These are phyloP conservation scores for Suhomyces vadensis DNA, from an alignment of 805 yeast genomes.

Conservation along the genomic window DNA sequence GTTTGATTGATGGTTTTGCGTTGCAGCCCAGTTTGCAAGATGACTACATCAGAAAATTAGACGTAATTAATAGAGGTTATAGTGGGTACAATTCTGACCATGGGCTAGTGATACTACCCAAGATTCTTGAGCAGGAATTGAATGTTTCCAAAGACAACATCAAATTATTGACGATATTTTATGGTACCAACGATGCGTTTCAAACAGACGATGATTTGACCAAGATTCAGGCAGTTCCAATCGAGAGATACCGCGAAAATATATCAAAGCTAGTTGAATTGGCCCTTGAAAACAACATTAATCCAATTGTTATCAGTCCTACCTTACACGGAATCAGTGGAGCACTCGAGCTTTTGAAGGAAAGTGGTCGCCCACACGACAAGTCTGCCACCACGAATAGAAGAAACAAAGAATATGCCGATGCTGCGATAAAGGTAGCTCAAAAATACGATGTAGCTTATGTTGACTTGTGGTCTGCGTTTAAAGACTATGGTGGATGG, in stretches of 20 bases:
- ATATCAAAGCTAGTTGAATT: slow-evolving; percentile 41
- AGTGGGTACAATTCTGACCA: slow-evolving; percentile 73
- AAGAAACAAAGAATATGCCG: slow-evolving; percentile 49
- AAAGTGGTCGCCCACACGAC: slow-evolving; percentile 1
- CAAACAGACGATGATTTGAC: slow-evolving; percentile 12
- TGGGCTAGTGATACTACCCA: slow-evolving; percentile 41
- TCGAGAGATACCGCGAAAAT: slow-evolving; percentile 52
- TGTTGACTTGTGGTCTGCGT: slow-evolving; percentile 52
- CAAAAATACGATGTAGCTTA: slow-evolving; percentile 51
- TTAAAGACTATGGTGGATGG: slow-evolving; percentile 34
- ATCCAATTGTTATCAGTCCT: slow-evolving; percentile 63
- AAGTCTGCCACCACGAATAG: slow-evolving; percentile 43
- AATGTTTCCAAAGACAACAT: slow-evolving; percentile 20
- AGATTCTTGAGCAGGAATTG: slow-evolving; percentile 47
- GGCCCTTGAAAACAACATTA: slow-evolving; percentile 44
- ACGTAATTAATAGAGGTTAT: slow-evolving; percentile 72
- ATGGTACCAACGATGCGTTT: slow-evolving; percentile 75
- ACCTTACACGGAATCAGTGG: slow-evolving; percentile 49
- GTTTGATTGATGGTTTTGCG: slow-evolving; percentile 41
- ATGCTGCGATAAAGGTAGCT: slow-evolving; percentile 50
- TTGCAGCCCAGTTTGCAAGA: slow-evolving; percentile 52
- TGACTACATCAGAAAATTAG: slow-evolving; percentile 60
- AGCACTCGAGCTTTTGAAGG: slow-evolving; percentile 21
- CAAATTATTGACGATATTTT: slow-evolving; percentile 59
- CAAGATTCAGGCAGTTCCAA: slow-evolving; percentile 46